Evolutionary conservation across 2,329 filamentous ascomycete genomes (phyloP).

Genomic region (Colletotrichum incanum): DNA sequence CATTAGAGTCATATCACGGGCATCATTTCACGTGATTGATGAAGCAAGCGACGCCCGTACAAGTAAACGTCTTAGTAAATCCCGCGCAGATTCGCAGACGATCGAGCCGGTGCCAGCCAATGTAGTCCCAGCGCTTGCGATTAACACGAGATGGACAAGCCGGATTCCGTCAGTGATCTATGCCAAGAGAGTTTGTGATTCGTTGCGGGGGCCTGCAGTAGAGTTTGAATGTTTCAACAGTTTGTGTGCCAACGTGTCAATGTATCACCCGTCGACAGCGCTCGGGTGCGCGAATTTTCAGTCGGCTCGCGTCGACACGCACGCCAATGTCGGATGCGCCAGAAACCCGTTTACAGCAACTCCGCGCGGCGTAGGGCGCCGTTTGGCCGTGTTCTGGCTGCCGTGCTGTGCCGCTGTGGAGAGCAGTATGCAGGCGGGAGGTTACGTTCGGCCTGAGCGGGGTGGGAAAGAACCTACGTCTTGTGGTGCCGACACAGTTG

Average conservation of each 20-base stretch:
- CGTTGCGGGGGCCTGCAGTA: not conserved
- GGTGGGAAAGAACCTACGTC: not conserved
- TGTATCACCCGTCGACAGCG: not conserved
- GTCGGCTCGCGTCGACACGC: not conserved
- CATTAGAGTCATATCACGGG: not conserved
- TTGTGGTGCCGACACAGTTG: not conserved
- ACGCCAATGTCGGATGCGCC: too few relatives aligned
- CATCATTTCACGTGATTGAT: not conserved
- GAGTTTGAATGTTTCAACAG: not conserved
- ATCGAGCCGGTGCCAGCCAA: not conserved
- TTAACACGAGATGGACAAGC: not conserved
- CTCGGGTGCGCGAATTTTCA: not conserved
- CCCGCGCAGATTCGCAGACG: not conserved
- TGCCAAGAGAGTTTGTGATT: not conserved
- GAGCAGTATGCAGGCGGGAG: constrained; percentile 14
- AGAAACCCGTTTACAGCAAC: constrained; percentile 4
- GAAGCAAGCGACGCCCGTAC: not conserved
- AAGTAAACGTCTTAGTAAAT: not conserved
- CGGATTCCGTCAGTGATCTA: not conserved
- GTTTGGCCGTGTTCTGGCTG: constrained; percentile 3
- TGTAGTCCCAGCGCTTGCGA: not conserved
- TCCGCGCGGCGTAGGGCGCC: not conserved
- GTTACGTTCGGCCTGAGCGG: constrained; percentile 6
- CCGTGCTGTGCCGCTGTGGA: not conserved
- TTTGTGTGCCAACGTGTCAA: not conserved